phyloP scores from a whole-genome alignment of 2,329 filamentous ascomycete genomes.

The Pseudohalonectria lignicola region DNA sequence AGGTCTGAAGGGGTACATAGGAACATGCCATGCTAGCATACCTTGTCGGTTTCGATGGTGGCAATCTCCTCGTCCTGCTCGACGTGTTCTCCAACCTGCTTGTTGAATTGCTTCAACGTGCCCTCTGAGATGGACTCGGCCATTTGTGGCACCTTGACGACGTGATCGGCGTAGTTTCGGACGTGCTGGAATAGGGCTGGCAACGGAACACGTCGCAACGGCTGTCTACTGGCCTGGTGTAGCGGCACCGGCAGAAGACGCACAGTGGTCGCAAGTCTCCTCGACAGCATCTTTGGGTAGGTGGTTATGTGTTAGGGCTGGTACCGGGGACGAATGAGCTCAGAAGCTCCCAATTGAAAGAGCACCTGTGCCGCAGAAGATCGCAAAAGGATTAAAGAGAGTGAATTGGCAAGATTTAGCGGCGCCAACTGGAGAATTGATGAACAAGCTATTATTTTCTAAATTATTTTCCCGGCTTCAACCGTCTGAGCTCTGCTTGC shows the following conservation, averaged over 20 bases:
- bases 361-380: too few species aligned
- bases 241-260: constrained; percentile 15
- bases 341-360: too few species aligned
- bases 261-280: constrained; percentile 17
- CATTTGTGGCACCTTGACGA: constrained; percentile 95
- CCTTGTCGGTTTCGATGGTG: constrained; percentile 98
- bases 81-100: constrained; percentile 85
- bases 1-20: neutral
- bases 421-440: too few species aligned
- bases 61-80: constrained; percentile 96
- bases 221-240: constrained; percentile 23
- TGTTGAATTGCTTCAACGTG: constrained; percentile 90
- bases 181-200: constrained; percentile 44
- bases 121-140: constrained; percentile 98
- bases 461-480: too few species aligned
- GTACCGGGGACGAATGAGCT: too few species aligned
- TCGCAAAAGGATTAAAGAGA: too few species aligned
- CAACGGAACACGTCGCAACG: constrained; percentile 32
- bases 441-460: too few species aligned
- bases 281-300: constrained; percentile 32
- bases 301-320: too few species aligned
- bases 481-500: too few species aligned
- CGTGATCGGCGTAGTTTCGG: constrained; percentile 61
- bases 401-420: too few species aligned
- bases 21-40: constrained; percentile 25